Base-by-base conservation (phyloP, 2,329 filamentous ascomycete genomes). In the Sporothrix pseudoabietina region DNA sequence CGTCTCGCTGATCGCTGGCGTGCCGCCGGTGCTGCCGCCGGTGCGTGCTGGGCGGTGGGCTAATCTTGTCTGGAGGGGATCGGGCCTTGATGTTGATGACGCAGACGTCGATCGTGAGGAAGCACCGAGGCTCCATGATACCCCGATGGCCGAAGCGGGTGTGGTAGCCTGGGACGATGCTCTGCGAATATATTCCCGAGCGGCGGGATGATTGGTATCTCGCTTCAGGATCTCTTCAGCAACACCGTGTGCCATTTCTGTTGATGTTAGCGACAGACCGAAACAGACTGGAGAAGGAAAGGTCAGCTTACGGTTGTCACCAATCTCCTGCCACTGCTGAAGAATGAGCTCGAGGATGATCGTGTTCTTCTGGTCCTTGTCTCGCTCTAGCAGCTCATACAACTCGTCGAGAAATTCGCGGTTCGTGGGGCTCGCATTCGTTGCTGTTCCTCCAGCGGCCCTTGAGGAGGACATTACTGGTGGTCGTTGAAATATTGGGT, bases 121-220 rank as follows among this genome's bases (percentile, higher is more conserved):
- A 55, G 77, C 83, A 26, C 79, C 80, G 39, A 86, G 81, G 77
- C 57, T 57, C 41, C 57, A 71, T 32, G 81, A 85, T 22, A 75
- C 73, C 2, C 41, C 63, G 9, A 63, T 66, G 4, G 59, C 35
- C 49, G 70, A 41, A 14, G 70, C 61, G 0, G 70, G 70, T 22
- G 71, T 72, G n/a, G 49, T 72, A n/a, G 47, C 32, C 39, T 30
- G 71, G 2, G 61, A 72, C 19, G 71, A 68, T 5, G 61, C 77
- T 32, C 22, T 69, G 1, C 55, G 65, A 3, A 74, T 26, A n/a
- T 70, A 72, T 4, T 47, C 59, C 3, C 22, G 54, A 3, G 75
- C 74, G 10, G 12, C 71, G 4, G 65, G n/a, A 30, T 76, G 69
- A 8, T 5, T 14, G 1, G 75, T 68, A 9, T 75, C 73, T 12